phyloP scores from a whole-genome alignment of 495 filamentous ascomycete genomes.

The Antarctomyces pellizariae region DNA sequence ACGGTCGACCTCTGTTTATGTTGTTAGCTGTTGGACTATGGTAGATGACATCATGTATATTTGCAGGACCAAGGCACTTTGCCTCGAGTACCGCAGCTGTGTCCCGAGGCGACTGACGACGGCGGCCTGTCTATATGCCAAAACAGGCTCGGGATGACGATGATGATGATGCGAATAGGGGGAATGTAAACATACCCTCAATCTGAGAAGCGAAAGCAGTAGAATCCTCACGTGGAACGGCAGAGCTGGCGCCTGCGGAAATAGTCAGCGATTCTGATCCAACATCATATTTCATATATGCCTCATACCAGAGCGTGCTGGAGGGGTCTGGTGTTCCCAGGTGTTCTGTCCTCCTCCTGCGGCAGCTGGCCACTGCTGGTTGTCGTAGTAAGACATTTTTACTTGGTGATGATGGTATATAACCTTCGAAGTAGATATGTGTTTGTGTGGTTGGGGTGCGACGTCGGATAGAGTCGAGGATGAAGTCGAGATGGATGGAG shows the following conservation, averaged over 20 bases:
- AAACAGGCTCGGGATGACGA: too few relatives aligned
- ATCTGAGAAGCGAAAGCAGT: constrained; percentile 72
- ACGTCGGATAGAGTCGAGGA: too few relatives aligned
- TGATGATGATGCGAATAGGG: too few relatives aligned
- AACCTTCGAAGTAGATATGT: too few relatives aligned
- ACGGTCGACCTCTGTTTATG: constrained; percentile 73
- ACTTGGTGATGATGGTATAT: too few relatives aligned
- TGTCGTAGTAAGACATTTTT: constrained; percentile 80
- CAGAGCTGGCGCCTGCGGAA: constrained; percentile 46
- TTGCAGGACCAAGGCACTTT: neutral
- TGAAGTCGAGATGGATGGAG: too few relatives aligned
- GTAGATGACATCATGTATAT: neutral
- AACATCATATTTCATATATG: too few relatives aligned
- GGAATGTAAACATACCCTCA: constrained; percentile 79
- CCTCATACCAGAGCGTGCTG: constrained; percentile 66
- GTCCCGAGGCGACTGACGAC: too few relatives aligned
- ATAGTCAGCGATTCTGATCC: constrained; percentile 10
- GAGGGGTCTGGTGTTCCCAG: constrained; percentile 72
- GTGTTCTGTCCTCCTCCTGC: constrained; percentile 33
- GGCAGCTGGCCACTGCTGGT: constrained; percentile 50
- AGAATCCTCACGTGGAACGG: constrained; percentile 52
- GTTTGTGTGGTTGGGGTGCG: too few relatives aligned
- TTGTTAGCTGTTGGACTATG: too few relatives aligned
- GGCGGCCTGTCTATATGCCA: too few relatives aligned
- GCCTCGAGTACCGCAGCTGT: neutral